Evolutionary conservation across 2,329 filamentous ascomycete genomes (phyloP), one percentile per base, ranked within the genome.

Genomic region (Biscogniauxia sp.): DNA sequence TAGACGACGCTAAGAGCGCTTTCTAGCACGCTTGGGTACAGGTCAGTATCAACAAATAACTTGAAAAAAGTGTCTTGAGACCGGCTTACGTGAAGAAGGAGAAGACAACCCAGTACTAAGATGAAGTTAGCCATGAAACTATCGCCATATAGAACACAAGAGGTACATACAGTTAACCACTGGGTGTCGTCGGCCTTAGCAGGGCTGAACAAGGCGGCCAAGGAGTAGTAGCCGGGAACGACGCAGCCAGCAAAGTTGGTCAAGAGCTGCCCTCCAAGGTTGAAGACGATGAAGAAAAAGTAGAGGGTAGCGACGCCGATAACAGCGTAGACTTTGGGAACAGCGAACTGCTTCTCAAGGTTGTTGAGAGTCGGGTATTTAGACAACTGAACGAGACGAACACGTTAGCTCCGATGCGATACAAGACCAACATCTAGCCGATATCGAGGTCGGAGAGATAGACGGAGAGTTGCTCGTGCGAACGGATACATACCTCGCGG

Each of bases 231-330:
- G 62, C 87, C 88, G 25, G 92, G 92, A 64, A 96, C 84, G 70
- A 90, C 79, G 75, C 95, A 95, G 64, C 92, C 92, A 68, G 91
- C 91, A 68, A 93, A 79, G 82, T 96, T 96, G 79, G 92, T 93
- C 69, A 96, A 82, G 73, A 95, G 89, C 79, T 93, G 91, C 70
- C 92, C 91, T 66, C 89, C 92, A 67, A 95, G 90, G 85, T 96
- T 96, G 84, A 96, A 93, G 81, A 95, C 88, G 79, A 95, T 91
- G 70, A 95, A 86, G 82, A 94, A 92, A 81, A 95, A 92, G 84
- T 96, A 96, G 68, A 93, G 85, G 56, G 88, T 88, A 62, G 78
- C 88, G 61, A 92, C 74, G 70, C 91, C 92, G 70, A 94, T 88
- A 73, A 91, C 84, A 67, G 87, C 89, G 76, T 96, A 95, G 72